Evolutionary conservation across 1,284 basidiomycete genomes (phyloP).

Genomic region (Pseudozyma sp.): DNA sequence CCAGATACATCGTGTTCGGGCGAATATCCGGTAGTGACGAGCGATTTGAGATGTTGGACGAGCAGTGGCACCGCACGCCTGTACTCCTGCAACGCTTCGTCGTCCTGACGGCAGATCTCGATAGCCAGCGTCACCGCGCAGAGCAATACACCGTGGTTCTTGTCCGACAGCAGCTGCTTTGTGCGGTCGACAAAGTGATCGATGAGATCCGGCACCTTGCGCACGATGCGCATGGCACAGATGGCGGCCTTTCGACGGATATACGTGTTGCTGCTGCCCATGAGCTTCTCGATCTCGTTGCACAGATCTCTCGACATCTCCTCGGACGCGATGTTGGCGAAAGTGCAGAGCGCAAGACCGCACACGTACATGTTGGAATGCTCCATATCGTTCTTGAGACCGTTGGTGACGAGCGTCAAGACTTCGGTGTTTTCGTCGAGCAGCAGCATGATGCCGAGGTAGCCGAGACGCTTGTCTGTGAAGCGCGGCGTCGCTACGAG

Average conservation of each 20-base stretch:
- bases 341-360: slow-evolving; percentile 95
- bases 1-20: slow-evolving; percentile 99
- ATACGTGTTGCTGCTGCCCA: slow-evolving; percentile 97
- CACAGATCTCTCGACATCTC: slow-evolving; percentile 68
- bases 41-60: slow-evolving; percentile 92
- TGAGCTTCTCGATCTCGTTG: slow-evolving; percentile 91
- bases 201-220: slow-evolving; percentile 94
- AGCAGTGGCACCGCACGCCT: slow-evolving; percentile 91
- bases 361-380: slow-evolving; percentile 99
- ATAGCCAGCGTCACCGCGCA: slow-evolving; percentile 93
- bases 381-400: slow-evolving; percentile 99
- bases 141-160: slow-evolving; percentile 95
- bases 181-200: slow-evolving; percentile 92
- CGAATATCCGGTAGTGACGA: slow-evolving; percentile 96
- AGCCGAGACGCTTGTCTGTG: slow-evolving; percentile 95
- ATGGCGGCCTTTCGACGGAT: slow-evolving; percentile 99
- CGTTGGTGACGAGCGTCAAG: slow-evolving; percentile 96
- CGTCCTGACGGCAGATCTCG: slow-evolving; percentile 89
- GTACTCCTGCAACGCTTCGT: slow-evolving; percentile 82
- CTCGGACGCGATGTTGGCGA: slow-evolving; percentile 98
- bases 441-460: slow-evolving; percentile 96
- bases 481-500: slow-evolving; percentile 98
- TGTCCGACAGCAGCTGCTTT: slow-evolving; percentile 90
- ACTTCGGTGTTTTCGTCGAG: slow-evolving; percentile 99
- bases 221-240: slow-evolving; percentile 94